phyloP scores from a whole-genome alignment of 768 basidiomycete genomes.

The Hygrocybe coccinea region DNA sequence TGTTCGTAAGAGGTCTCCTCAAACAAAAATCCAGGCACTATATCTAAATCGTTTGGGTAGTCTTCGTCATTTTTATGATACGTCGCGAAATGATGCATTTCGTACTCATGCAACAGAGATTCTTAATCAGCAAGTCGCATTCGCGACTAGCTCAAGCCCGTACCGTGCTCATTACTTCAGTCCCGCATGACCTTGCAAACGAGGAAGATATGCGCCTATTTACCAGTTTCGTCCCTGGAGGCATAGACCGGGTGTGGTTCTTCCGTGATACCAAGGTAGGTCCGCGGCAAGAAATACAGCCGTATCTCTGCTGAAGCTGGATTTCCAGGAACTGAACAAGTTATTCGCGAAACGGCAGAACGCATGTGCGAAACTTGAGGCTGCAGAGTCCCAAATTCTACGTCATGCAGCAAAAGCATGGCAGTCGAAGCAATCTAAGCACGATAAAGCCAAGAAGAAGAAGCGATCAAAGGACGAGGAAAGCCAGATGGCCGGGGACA shows the following conservation, averaged over 20 bases:
- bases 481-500: conserved; percentile 2
- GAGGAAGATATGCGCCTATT: conserved; percentile 47
- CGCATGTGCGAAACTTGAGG: conserved; percentile 51
- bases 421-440: conserved; percentile 33
- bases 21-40: no score
- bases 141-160: conserved; percentile 58
- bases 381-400: conserved; percentile 48
- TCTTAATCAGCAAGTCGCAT: conserved; percentile 56
- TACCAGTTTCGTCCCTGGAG: conserved; percentile 64
- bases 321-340: conserved; percentile 31
- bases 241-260: conserved; percentile 64
- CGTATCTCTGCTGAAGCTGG: neutral
- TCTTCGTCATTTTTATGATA: conserved; percentile 58
- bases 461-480: conserved; percentile 32
- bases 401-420: conserved; percentile 38
- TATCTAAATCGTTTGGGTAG: conserved; percentile 26
- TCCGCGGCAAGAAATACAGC: neutral
- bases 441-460: conserved; percentile 27
- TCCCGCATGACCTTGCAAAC: conserved; percentile 50
- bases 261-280: conserved; percentile 46
- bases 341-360: conserved; percentile 43
- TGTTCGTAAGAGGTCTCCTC: conserved; percentile 32
- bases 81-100: conserved; percentile 55
- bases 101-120: conserved; percentile 50
- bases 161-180: conserved; percentile 62